Evolutionary conservation across 352 stramenopile species (phyloP), one percentile per base, ranked within the genome.

Genomic region (Sclerospora graminicola): DNA sequence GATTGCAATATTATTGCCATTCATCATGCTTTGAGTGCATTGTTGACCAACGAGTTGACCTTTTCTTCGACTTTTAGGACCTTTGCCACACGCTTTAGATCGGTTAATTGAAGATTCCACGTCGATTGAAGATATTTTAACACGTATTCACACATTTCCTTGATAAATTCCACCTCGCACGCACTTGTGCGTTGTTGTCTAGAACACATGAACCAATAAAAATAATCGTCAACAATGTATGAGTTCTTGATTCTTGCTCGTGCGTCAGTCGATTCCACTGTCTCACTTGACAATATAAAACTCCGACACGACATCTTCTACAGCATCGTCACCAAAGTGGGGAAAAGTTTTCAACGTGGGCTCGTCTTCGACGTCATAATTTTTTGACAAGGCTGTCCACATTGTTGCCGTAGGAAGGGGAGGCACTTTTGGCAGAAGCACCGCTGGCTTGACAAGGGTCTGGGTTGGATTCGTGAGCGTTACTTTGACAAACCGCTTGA

Each of bases 341-440:
- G 72, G 73, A 34, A 82, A 42, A 48, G 63, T 78, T 41, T 77
- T 74, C 40, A 87, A 69, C 41, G 86, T 60, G 13, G 73, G 73
- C 51, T 96, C 74, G 57, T 97, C 89, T 29, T 94, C 81, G 11
- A 87, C 75, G 20, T 77, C 59, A 52, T 84, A 90, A 41, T 90
- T 91, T 30, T 83, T 89, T 15, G 68, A 73, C 20, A 95, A 51
- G 7, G 69, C 71, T 24, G 77, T 89, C 77, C 77, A 89, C 77
- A 85, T 87, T 19, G 66, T 85, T 8, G 64, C 57, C 15, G 54
- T 71, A n/a, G 74, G 74, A 28, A 63, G 67, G 2, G 59, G 47
- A 5, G 63, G 68, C 2, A 86, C 49, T 26, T 58, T 57, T 11
- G 74, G 74, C 31, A 89, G 54, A 41, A 83, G 45, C 19, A 85